Evolutionary conservation across 495 filamentous ascomycete species (phyloP).

Genomic region (Pyrenopolyporus hunteri): DNA sequence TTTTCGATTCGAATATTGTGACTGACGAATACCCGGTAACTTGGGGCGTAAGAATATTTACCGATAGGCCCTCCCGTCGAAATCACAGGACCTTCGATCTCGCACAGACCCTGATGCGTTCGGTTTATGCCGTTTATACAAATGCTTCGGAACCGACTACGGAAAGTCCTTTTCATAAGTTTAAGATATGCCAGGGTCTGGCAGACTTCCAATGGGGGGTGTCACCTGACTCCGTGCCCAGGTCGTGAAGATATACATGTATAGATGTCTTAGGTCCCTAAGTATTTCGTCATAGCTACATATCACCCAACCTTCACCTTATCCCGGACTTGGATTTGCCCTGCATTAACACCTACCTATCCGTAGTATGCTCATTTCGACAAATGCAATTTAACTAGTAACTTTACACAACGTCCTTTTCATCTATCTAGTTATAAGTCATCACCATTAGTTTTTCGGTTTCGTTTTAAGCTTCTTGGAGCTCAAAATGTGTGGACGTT

Average conservation of each 20-base stretch:
- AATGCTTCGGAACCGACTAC: too few species aligned
- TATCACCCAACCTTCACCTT: background rate
- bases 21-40: background rate
- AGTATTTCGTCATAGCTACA: constrained; percentile 33
- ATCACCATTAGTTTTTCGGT: background rate
- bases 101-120: too few species aligned
- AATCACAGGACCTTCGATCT: too few species aligned
- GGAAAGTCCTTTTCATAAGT: too few species aligned
- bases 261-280: background rate
- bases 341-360: background rate
- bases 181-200: too few species aligned
- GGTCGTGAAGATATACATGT: constrained; percentile 7
- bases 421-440: background rate
- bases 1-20: background rate
- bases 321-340: too few species aligned
- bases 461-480: background rate
- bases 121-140: too few species aligned
- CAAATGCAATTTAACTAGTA: too few species aligned
- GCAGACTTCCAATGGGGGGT: too few species aligned
- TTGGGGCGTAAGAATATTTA: background rate
- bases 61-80: too few species aligned
- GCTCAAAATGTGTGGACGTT: constrained; percentile 79
- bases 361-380: background rate
- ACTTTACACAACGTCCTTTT: background rate
- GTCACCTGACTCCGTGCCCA: constrained; percentile 32